Conservation (phyloP, 768 basidiomycete species). For the Neoboletus brunneissimus region DNA sequence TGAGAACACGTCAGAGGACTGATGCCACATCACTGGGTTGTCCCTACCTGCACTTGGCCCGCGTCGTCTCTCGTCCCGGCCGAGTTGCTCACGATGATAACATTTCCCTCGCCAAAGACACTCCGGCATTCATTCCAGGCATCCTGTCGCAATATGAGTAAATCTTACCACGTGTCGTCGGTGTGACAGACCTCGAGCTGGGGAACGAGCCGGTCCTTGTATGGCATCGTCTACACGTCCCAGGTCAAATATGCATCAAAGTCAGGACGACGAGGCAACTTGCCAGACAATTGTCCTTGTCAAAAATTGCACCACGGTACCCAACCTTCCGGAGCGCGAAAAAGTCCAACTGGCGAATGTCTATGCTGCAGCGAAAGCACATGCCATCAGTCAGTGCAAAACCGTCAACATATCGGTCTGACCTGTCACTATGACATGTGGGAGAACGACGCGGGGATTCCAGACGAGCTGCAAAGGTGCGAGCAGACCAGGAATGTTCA, state of each 20-base stretch:
- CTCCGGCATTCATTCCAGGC: slow-evolving; percentile 73
- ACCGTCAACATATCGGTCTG: slow-evolving; percentile 11
- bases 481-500: slow-evolving; percentile 70
- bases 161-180: neutral
- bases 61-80: slow-evolving; percentile 79
- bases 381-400: slow-evolving; percentile 6
- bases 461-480: slow-evolving; percentile 69
- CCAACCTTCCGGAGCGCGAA: slow-evolving; percentile 65
- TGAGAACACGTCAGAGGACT: slow-evolving; percentile 30
- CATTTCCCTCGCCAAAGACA: slow-evolving; percentile 72
- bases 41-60: slow-evolving; percentile 74
- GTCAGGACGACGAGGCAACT: slow-evolving; percentile 21
- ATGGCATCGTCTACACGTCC: slow-evolving; percentile 66
- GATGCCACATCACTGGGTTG: neutral
- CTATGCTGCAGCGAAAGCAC: slow-evolving; percentile 48
- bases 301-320: slow-evolving; percentile 88
- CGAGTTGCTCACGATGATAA: slow-evolving; percentile 93
- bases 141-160: slow-evolving; percentile 39
- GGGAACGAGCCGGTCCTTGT: slow-evolving; percentile 72
- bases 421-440: slow-evolving; percentile 69
- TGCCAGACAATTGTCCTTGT: slow-evolving; percentile 97
- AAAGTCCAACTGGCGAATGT: slow-evolving; percentile 85
- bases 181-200: slow-evolving; percentile 58
- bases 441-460: slow-evolving; percentile 65
- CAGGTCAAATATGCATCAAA: neutral